A percentile compares a stretch with the other conserved stretches of the same genome.
Evolutionary conservation across 768 basidiomycete species (phyloP).

Genomic region (Cystofilobasidium capitatum): DNA sequence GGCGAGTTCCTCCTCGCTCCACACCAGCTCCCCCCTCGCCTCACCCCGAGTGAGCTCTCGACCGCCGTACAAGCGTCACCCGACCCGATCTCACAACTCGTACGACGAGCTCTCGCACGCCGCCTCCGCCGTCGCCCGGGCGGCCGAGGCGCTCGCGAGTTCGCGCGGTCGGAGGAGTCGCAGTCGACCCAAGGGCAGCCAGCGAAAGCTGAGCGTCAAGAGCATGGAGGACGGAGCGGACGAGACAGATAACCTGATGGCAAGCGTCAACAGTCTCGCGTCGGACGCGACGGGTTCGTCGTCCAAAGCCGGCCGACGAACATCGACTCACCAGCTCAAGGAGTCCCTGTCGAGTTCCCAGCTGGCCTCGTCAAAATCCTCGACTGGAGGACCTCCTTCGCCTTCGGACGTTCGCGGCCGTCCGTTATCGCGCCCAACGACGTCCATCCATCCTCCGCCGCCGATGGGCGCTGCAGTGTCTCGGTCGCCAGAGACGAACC

Average conservation of each 20-base stretch:
- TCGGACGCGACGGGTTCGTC: slow-evolving; percentile 4
- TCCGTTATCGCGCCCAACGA: no score
- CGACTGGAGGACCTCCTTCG: not conserved
- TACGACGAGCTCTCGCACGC: slow-evolving; percentile 40
- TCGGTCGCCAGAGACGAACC: not conserved
- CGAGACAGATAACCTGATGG: not conserved
- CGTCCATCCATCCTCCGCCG: not conserved
- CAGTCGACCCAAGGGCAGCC: not conserved
- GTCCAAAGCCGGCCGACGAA: not conserved
- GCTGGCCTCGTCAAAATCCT: not conserved
- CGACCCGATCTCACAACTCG: not conserved
- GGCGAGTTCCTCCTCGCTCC: no score
- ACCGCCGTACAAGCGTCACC: not conserved
- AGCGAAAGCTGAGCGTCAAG: not conserved
- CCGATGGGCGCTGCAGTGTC: not conserved
- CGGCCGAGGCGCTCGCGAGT: slow-evolving; percentile 56
- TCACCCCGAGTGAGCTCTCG: slow-evolving; percentile 47
- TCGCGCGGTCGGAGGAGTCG: not conserved
- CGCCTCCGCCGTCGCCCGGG: slow-evolving; percentile 62
- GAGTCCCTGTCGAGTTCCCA: not conserved
- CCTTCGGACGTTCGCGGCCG: not conserved
- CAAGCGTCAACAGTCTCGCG: slow-evolving; percentile 9
- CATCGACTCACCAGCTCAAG: not conserved
- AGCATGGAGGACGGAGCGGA: not conserved
- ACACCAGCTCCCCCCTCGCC: slow-evolving; percentile 41